Base-by-base conservation (phyloP, 2,329 filamentous ascomycete species). In the Sphaerulina vaccinii region DNA sequence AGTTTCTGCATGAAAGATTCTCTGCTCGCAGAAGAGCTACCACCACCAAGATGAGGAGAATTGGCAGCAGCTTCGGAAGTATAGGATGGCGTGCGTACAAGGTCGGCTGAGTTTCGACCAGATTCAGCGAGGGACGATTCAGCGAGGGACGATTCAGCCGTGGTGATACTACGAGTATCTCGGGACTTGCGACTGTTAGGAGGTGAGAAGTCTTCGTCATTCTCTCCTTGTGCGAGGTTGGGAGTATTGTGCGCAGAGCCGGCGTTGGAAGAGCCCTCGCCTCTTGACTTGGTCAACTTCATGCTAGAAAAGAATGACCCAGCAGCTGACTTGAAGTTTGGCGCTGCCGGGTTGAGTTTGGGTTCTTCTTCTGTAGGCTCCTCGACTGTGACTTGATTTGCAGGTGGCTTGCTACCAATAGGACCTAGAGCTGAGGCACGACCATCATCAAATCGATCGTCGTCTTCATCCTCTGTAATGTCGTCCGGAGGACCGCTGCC, bases 311-410 rank as follows among this genome's bases (percentile, higher is more conserved):
- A 82, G 32, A 84, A 80, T 8, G 80, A n/a, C n/a, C n/a, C n/a
- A n/a, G n/a, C n/a, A n/a, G n/a, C n/a, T n/a, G n/a, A 85, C 71
- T 87, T 92, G 68, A 97, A 97, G 1, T 87, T 88, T 7, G 91
- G 91, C 0, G 92, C 93, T 5, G 88, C 82, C 6, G 93, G 93
- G 63, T 99, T 97, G 22, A 97, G 78, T 61, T 80, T 79, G 40
- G 83, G 63, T 71, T 84, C 75, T 35, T 76, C 65, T 8, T 38
- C 54, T 11, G 56, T 32, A 6, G 52, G 44, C 36, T 56, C 52
- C 3, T 55, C 59, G 6, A 55, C 42, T 43, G 58, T 58, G 32
- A 58, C 55, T 3, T 58, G 55, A 29, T 55, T 56, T 40, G 58
- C 44, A 85, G 84, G 40, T 3, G 68, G 68, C 46, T 60, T 67